Percentiles rank a stretch among this genome's conserved stretches.
phyloP scores from a whole-genome alignment of 2,329 filamentous ascomycete species.

The Ustilaginoidea virens region DNA sequence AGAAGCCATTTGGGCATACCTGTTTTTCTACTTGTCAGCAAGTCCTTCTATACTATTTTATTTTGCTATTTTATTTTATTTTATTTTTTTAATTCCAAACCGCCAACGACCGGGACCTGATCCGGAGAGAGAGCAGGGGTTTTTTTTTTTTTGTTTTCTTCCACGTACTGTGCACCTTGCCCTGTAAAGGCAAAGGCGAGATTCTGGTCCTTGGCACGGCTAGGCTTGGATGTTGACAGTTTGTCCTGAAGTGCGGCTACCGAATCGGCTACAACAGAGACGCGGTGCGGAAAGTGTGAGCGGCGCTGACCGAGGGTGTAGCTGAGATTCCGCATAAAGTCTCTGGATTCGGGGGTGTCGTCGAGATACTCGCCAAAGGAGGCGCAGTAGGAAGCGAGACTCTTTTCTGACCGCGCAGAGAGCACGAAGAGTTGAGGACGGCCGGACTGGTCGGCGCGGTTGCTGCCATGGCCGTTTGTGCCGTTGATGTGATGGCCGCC shows the following conservation, averaged over 20 bases:
- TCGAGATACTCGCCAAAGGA: conserved; percentile 11
- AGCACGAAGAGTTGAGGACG: conserved; percentile 7
- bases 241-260: conserved; percentile 4
- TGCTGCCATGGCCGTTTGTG: neutral
- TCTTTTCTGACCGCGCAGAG: conserved; percentile 6
- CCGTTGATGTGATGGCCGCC: neutral
- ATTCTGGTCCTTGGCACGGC: neutral
- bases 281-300: conserved; percentile 9
- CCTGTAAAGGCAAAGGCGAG: conserved; percentile 16
- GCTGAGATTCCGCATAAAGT: conserved; percentile 8
- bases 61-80: too few species aligned
- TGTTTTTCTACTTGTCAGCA: neutral
- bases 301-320: conserved; percentile 15
- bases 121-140: too few species aligned
- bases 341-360: conserved; percentile 1
- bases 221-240: conserved; percentile 2
- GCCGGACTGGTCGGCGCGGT: neutral
- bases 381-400: conserved; percentile 8
- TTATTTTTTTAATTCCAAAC: too few species aligned
- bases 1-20: conserved; percentile 4
- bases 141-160: too few species aligned
- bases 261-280: conserved; percentile 4
- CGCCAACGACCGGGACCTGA: too few species aligned
- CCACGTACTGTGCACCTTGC: conserved; percentile 18
- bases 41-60: too few species aligned